Conservation (phyloP, 805 yeast species). For the Huiozyma naganishii region DNA sequence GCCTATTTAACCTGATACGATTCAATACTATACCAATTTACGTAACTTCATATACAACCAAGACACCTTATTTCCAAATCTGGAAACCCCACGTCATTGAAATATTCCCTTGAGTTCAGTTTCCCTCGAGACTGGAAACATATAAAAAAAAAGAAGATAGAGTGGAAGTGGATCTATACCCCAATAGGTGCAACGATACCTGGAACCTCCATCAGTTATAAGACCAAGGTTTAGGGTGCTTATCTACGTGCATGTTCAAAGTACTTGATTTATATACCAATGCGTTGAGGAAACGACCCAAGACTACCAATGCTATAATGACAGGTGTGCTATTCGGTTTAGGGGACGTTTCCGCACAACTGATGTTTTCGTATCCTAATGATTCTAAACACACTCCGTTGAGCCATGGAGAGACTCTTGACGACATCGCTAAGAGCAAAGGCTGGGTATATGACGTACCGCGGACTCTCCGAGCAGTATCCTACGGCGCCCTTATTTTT, state of each 20-base stretch:
- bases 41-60: too few species aligned
- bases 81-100: too few species aligned
- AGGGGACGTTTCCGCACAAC: slow-evolving; percentile 71
- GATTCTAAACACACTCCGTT: background rate
- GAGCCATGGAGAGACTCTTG: background rate
- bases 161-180: too few species aligned
- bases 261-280: slow-evolving; percentile 12
- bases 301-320: slow-evolving; percentile 41
- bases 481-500: slow-evolving; percentile 65
- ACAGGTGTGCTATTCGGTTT: slow-evolving; percentile 57
- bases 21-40: too few species aligned
- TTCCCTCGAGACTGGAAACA: too few species aligned
- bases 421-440: background rate
- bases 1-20: too few species aligned
- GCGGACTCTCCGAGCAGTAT: slow-evolving; percentile 52
- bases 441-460: slow-evolving; percentile 33
- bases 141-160: too few species aligned
- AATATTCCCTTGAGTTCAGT: too few species aligned
- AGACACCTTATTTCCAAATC: too few species aligned
- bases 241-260: slow-evolving; percentile 6
- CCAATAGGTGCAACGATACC: too few species aligned
- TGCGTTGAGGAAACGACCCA: slow-evolving; percentile 35
- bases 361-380: slow-evolving; percentile 29
- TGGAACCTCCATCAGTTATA: too few species aligned
- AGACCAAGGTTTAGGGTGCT: too few species aligned